phyloP scores from a whole-genome alignment of 306 rosid genomes.

The Cicer bijugum region DNA sequence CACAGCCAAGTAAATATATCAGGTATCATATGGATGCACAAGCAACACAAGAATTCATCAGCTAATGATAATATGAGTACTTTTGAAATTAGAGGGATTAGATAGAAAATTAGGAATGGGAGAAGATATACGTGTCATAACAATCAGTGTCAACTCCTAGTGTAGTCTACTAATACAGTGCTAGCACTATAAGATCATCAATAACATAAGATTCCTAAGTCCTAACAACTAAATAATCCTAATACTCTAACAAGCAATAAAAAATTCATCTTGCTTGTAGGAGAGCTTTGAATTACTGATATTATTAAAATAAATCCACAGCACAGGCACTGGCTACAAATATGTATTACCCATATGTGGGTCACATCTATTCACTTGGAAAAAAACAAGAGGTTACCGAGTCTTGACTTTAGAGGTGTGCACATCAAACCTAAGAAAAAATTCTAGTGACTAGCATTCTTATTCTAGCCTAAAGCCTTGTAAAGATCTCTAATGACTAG shows the following conservation, averaged over 20 bases:
- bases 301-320: conserved; percentile 24
- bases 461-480: conserved; percentile 33
- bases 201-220: conserved; percentile 6
- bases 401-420: conserved; percentile 7
- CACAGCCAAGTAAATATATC: conserved; percentile 20
- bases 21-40: conserved; percentile 9
- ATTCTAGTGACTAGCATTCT: conserved; percentile 21
- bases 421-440: conserved; percentile 22
- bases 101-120: conserved; percentile 13
- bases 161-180: conserved; percentile 30
- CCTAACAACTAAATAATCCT: conserved; percentile 15
- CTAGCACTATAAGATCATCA: conserved; percentile 1
- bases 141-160: not conserved
- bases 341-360: conserved; percentile 7
- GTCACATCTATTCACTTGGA: not conserved
- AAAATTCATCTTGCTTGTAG: conserved; percentile 9
- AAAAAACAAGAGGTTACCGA: not conserved
- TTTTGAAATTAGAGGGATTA: conserved; percentile 30
- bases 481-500: conserved; percentile 17
- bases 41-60: conserved; percentile 35
- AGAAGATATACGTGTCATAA: not conserved
- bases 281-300: conserved; percentile 13
- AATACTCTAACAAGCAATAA: conserved; percentile 16
- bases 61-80: conserved; percentile 30
- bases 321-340: conserved; percentile 27